phyloP scores from a whole-genome alignment of 2,329 filamentous ascomycete species.

The Dissoconium aciculare region DNA sequence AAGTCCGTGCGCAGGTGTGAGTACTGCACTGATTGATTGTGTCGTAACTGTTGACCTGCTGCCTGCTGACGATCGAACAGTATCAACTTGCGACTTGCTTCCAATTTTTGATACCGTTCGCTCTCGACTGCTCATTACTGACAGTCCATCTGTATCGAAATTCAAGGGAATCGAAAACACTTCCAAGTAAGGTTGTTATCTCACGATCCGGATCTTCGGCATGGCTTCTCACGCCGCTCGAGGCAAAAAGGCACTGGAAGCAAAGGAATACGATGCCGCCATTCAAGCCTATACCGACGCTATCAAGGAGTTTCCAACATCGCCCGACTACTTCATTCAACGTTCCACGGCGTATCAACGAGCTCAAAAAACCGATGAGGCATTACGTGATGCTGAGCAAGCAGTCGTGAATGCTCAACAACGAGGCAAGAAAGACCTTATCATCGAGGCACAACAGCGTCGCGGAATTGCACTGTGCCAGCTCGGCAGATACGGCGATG shows the following conservation, averaged over 20 bases:
- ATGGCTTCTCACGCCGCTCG: conserved; percentile 39
- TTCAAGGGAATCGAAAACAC: conserved; percentile 1
- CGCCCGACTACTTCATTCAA: conserved; percentile 65
- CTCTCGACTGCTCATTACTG: not conserved
- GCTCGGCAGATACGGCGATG: conserved; percentile 57
- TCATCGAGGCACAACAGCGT: conserved; percentile 69
- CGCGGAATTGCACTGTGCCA: conserved; percentile 60
- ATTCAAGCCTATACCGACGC: conserved; percentile 54
- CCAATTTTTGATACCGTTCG: too few relatives aligned
- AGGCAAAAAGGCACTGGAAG: conserved; percentile 47
- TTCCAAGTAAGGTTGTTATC: too few relatives aligned
- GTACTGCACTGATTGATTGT: too few relatives aligned
- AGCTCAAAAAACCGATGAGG: conserved; percentile 33
- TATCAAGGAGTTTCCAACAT: conserved; percentile 45
- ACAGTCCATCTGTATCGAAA: conserved; percentile 1
- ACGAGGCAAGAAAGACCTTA: conserved; percentile 59
- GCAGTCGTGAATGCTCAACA: conserved; percentile 51
- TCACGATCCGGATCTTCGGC: too few relatives aligned
- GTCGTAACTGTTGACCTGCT: too few relatives aligned
- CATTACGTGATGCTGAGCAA: conserved; percentile 32
- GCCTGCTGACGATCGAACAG: too few relatives aligned
- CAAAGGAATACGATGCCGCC: conserved; percentile 50
- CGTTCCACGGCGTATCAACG: conserved; percentile 67
- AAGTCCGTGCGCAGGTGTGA: too few relatives aligned
- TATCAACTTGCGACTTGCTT: too few relatives aligned